phyloP scores from a whole-genome alignment of 208 protist genomes.

The Crithidia expoeki region DNA sequence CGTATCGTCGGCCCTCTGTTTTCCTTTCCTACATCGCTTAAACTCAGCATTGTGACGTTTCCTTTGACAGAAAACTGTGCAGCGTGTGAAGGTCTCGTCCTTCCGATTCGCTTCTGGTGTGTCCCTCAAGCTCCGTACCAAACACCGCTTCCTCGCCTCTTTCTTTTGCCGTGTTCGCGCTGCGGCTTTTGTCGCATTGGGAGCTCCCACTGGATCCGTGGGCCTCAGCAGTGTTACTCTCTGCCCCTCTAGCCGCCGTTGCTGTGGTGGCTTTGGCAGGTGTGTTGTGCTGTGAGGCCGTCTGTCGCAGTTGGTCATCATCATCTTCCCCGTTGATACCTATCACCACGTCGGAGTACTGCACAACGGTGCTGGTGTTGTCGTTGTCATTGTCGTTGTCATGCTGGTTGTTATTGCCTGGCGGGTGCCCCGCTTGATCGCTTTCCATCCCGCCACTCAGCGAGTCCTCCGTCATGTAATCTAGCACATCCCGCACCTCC shows the following conservation, averaged over 20 bases:
- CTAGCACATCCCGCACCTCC: conserved; percentile 40
- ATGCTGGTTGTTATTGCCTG: neutral
- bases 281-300: no score
- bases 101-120: neutral
- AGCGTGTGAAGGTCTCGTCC: neutral
- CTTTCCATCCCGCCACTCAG: neutral
- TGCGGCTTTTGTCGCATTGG: neutral
- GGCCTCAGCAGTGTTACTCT: neutral
- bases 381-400: neutral
- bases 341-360: neutral
- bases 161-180: neutral
- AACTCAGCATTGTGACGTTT: no score
- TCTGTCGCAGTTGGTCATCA: no score
- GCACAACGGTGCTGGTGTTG: neutral
- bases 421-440: neutral
- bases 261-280: no score
- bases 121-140: neutral
- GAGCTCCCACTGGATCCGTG: neutral
- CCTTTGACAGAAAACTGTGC: neutral
- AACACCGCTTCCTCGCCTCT: conserved; percentile 2
- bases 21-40: no score
- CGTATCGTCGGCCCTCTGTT: no score
- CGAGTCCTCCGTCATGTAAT: conserved; percentile 14
- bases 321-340: neutral
- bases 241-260: neutral